Conservation (phyloP, 1,284 basidiomycete species). For the Golubevia sp. region DNA sequence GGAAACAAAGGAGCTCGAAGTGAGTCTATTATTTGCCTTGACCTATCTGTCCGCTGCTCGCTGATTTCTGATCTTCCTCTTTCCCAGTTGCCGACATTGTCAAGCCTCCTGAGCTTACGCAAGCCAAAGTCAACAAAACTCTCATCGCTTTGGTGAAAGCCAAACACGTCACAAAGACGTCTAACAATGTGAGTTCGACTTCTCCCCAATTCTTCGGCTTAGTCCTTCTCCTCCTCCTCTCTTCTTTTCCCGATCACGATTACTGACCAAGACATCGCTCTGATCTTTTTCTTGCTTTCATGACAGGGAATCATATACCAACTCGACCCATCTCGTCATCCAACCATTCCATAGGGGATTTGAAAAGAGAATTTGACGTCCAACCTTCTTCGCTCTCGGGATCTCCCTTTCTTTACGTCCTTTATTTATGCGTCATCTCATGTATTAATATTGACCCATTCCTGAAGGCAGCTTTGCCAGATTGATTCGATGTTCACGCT, state of each 20-base stretch:
- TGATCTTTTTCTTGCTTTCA: background rate
- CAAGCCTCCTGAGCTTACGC: conserved; percentile 78
- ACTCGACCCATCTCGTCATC: conserved; percentile 38
- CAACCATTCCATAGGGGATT: conserved; percentile 29
- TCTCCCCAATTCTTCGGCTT: conserved; percentile 51
- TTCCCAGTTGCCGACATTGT: conserved; percentile 76
- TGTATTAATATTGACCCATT: no score
- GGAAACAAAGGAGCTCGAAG: conserved; percentile 35
- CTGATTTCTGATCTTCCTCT: conserved; percentile 6
- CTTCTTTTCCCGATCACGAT: background rate
- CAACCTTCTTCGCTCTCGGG: no score
- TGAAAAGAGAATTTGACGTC: no score
- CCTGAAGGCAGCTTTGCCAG: no score
- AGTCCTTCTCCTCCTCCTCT: background rate
- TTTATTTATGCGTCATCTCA: no score
- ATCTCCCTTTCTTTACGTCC: no score
- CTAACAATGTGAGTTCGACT: conserved; percentile 61
- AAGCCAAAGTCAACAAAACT: conserved; percentile 88
- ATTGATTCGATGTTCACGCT: no score
- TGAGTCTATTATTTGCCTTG: conserved; percentile 10
- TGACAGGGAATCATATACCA: conserved; percentile 48
- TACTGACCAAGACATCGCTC: background rate
- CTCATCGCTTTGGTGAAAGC: conserved; percentile 85
- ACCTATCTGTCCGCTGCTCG: conserved; percentile 5
- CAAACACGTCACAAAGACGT: conserved; percentile 76